Conservation (phyloP, 2,329 filamentous ascomycete species). For the Alternaria conjuncta region DNA sequence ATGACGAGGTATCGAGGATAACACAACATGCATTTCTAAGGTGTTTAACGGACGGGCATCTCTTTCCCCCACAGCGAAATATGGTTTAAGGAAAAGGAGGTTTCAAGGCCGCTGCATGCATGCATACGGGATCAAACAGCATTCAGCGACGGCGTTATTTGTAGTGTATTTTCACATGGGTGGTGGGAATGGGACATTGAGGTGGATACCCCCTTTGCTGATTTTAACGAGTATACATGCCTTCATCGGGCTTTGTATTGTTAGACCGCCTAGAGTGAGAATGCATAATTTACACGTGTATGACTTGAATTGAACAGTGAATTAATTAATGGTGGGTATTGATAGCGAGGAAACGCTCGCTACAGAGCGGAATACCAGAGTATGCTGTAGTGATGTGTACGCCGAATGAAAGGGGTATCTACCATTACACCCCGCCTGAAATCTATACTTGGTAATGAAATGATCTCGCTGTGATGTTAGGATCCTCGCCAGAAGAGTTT, state of each 20-base stretch:
- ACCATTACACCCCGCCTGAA: not conserved
- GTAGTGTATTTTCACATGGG: not conserved
- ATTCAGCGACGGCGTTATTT: slow-evolving; percentile 35
- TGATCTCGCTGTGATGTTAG: not conserved
- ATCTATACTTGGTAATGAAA: not conserved
- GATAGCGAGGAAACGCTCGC: not conserved
- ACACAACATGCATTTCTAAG: slow-evolving; percentile 7
- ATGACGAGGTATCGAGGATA: not conserved
- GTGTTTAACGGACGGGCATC: not conserved
- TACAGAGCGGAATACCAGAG: not conserved
- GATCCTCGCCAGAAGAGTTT: slow-evolving; percentile 9
- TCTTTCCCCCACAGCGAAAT: not conserved
- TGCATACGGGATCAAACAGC: slow-evolving; percentile 11
- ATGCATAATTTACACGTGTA: not conserved
- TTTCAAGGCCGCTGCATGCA: not conserved
- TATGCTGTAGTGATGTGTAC: not conserved
- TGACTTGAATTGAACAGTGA: not conserved
- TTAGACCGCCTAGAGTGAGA: not conserved
- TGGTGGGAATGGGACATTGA: not conserved
- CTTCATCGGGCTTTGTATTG: not conserved
- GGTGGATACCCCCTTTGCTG: slow-evolving; percentile 9
- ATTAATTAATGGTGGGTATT: not conserved
- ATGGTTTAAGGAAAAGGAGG: not conserved
- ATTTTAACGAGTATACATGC: not conserved
- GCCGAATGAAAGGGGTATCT: not conserved